Base-by-base conservation (phyloP, 108 stramenopile genomes). In the Nannochloropsis oceanica region DNA sequence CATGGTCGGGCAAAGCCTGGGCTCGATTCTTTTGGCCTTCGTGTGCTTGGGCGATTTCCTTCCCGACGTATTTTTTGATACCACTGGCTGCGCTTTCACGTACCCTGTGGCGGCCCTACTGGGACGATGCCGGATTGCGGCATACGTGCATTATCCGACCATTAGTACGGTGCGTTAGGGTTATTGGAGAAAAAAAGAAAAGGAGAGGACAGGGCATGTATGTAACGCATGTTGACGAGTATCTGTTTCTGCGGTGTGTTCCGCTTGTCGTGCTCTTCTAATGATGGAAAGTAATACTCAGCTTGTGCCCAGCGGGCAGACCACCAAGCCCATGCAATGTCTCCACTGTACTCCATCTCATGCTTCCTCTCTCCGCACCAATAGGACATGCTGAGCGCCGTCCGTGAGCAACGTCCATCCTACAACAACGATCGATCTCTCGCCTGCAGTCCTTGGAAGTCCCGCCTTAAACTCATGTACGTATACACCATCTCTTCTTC, bases 61-160 rank as follows among this genome's bases (percentile, higher is more conserved):
- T 20, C 94, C 96, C 1, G 95, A 97, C 84, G 91, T 96, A 0
- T 97, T 95, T 87, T 82, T 97, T 26, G 98, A 98, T 85, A 98
- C 97, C 13, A 98, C 96, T 0, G 98, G 98, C 20, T 95, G 91
- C 83, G 96, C 97, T 26, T 99, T 98, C 92, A 94, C 96, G 0
- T 96, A 92, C 90, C 85, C 94, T 8, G 92, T 97, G 26, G 95
- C 95, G 0, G 90, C 88, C 84, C 5, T 93, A 2, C 84, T 94
- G 24, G 90, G 92, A 7, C 91, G 92, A 13, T 93, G 92, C 44
- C 87, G 85, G 79, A 91, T 97, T 42, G 90, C 92, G 25, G 92
- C 96, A 25, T 99, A 99, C 91, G 95, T 96, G 13, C 99, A 99
- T 89, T 99, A 99, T 92, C 97, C 99, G 8, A 98, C 97, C 12